These are phyloP conservation scores for Metroxylon sagu DNA, from an alignment of 176 grass and related monocot species.

Conservation along the genomic window DNA sequence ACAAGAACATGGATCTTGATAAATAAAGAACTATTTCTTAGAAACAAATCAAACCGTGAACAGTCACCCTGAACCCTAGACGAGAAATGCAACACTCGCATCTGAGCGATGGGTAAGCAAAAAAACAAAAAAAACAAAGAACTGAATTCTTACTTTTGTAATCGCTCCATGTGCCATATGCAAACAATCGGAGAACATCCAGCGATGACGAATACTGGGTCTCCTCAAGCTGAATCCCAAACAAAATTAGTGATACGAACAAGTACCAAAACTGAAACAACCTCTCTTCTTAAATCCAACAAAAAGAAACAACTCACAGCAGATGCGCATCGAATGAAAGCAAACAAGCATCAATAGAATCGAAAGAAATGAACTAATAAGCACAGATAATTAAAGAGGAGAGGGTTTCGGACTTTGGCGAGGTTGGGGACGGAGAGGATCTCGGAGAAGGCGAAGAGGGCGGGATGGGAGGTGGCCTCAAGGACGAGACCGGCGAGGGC, in stretches of 20 bases:
- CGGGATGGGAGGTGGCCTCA: conserved; percentile 88
- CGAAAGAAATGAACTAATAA: background rate
- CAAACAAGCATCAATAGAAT: background rate
- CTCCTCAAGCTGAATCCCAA: conserved; percentile 44
- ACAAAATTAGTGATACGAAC: no score
- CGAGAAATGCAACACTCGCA: background rate
- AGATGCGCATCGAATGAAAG: background rate
- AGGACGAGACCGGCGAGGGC: conserved; percentile 74
- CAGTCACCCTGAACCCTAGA: background rate
- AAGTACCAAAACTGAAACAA: no score
- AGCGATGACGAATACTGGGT: conserved; percentile 79
- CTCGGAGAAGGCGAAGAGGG: conserved; percentile 96
- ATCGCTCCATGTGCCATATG: conserved; percentile 92
- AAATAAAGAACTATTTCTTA: background rate
- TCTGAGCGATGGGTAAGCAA: background rate
- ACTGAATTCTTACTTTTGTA: conserved; percentile 71
- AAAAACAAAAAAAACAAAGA: conserved; percentile 4
- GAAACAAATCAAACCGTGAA: background rate
- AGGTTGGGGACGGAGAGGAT: conserved; percentile 74
- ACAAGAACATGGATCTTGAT: no score
- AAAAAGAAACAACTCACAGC: background rate
- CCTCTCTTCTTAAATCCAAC: no score
- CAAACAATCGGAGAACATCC: conserved; percentile 88
- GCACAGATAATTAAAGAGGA: background rate
- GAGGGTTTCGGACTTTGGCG: conserved; percentile 40